phyloP scores from a whole-genome alignment of 257 asterid genomes.

The Solanum arcanum region DNA sequence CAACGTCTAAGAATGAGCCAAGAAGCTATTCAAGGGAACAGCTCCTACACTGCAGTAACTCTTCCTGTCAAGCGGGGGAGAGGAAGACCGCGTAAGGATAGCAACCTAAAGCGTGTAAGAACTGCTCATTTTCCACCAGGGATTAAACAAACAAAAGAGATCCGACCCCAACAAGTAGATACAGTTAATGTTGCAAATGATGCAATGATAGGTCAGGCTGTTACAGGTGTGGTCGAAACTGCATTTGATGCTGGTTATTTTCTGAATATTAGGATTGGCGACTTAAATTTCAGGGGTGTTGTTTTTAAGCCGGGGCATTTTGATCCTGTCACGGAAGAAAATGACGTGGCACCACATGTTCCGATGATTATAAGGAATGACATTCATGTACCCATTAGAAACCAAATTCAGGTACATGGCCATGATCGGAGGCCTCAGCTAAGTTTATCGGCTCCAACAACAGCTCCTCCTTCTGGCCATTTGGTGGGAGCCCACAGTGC shows the following conservation, averaged over 20 bases:
- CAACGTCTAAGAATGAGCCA: conserved; percentile 18
- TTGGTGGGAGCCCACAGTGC: conserved; percentile 39
- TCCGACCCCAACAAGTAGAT: conserved; percentile 13
- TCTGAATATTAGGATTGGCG: conserved; percentile 61
- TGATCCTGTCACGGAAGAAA: conserved; percentile 63
- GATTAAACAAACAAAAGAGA: conserved; percentile 20
- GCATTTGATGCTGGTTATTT: conserved; percentile 81
- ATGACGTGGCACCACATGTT: conserved; percentile 73
- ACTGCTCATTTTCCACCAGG: conserved; percentile 28
- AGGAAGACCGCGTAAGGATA: conserved; percentile 41
- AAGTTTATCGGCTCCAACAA: background rate
- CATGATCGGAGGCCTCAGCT: background rate
- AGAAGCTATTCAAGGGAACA: conserved; percentile 19
- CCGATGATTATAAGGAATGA: conserved; percentile 59
- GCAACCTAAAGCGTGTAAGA: conserved; percentile 12
- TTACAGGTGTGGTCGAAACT: conserved; percentile 76
- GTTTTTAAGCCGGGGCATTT: conserved; percentile 80
- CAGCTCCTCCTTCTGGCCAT: conserved; percentile 31
- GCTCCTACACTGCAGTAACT: background rate
- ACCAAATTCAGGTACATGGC: conserved; percentile 6
- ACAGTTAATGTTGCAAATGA: conserved; percentile 12
- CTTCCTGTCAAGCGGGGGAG: conserved; percentile 23
- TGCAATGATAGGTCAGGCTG: conserved; percentile 56
- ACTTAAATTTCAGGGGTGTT: conserved; percentile 57
- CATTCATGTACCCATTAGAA: conserved; percentile 22